Evolutionary conservation across 2,329 filamentous ascomycete genomes (phyloP).

Genomic region (Bertia moriformis): DNA sequence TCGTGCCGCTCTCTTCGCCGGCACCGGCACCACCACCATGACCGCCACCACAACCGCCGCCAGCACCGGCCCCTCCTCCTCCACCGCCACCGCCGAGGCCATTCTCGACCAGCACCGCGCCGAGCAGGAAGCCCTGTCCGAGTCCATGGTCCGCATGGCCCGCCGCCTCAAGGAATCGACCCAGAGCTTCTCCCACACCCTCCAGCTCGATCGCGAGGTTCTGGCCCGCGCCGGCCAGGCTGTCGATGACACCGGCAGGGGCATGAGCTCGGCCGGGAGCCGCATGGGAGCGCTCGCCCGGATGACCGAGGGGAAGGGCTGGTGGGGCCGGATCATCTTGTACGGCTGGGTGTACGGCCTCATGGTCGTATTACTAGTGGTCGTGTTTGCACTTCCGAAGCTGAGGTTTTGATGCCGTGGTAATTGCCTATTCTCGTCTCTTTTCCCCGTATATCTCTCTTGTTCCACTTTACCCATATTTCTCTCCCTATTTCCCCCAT

Average conservation of each 20-base stretch:
- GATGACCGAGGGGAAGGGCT: slow-evolving; percentile 80
- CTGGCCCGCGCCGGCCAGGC: slow-evolving; percentile 58
- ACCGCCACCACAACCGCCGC: slow-evolving; percentile 6
- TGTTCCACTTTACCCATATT: too few relatives aligned
- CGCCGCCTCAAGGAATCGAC: slow-evolving; percentile 63
- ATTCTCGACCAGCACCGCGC: slow-evolving; percentile 62
- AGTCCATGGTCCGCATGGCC: slow-evolving; percentile 70
- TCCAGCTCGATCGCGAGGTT: slow-evolving; percentile 61
- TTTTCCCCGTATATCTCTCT: too few relatives aligned
- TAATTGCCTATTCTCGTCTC: too few relatives aligned
- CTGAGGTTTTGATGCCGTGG: slow-evolving; percentile 53
- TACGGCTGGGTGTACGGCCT: slow-evolving; percentile 73
- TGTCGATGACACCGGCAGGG: slow-evolving; percentile 60
- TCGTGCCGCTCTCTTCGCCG: slow-evolving; percentile 28
- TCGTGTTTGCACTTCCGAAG: slow-evolving; percentile 81
- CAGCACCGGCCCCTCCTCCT: slow-evolving; percentile 16
- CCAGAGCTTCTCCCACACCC: slow-evolving; percentile 51
- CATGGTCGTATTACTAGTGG: slow-evolving; percentile 61
- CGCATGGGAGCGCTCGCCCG: slow-evolving; percentile 63
- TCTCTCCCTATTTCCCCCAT: too few relatives aligned
- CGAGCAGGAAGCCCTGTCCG: slow-evolving; percentile 72
- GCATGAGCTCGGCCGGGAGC: slow-evolving; percentile 62
- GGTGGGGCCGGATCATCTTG: slow-evolving; percentile 70
- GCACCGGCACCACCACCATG: slow-evolving; percentile 9
- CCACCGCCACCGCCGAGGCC: slow-evolving; percentile 47